These are phyloP conservation scores for Suillus subalutaceus DNA, from an alignment of 768 basidiomycete species.

Conservation along the genomic window DNA sequence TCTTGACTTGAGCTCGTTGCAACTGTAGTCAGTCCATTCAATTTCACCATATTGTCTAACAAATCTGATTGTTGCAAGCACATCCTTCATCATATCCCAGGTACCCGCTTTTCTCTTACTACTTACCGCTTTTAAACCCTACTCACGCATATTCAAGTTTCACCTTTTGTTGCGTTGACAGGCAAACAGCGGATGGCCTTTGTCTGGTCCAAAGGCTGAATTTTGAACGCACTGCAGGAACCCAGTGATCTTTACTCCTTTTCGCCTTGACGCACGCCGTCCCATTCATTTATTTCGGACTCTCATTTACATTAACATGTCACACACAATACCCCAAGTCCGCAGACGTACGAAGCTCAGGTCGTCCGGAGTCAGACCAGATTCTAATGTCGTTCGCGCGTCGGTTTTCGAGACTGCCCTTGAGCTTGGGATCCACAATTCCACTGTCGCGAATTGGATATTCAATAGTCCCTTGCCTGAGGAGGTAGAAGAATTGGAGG, in stretches of 20 bases:
- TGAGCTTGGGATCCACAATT: slow-evolving; percentile 63
- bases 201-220: slow-evolving; percentile 13
- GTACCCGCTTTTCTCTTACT: neutral
- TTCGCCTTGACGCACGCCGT: slow-evolving; percentile 12
- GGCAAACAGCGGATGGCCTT: slow-evolving; percentile 27
- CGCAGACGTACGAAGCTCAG: slow-evolving; percentile 30
- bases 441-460: slow-evolving; percentile 70
- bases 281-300: slow-evolving; percentile 20
- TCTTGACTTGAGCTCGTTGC: neutral
- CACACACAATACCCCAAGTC: slow-evolving; percentile 20
- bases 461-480: slow-evolving; percentile 63
- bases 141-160: slow-evolving; percentile 2
- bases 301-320: slow-evolving; percentile 23
- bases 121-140: neutral
- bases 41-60: neutral
- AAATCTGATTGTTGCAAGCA: slow-evolving; percentile 4
- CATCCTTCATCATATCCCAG: slow-evolving; percentile 7
- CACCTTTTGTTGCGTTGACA: slow-evolving; percentile 9
- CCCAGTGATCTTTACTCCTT: slow-evolving; percentile 8
- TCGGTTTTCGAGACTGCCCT: slow-evolving; percentile 77
- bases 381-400: slow-evolving; percentile 65
- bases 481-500: slow-evolving; percentile 51
- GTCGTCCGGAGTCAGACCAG: slow-evolving; percentile 35
- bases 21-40: neutral
- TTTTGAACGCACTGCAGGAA: slow-evolving; percentile 17